These are phyloP conservation scores for Eucalyptus globulus DNA, from an alignment of 345 rosid genomes.

Conservation along the genomic window DNA sequence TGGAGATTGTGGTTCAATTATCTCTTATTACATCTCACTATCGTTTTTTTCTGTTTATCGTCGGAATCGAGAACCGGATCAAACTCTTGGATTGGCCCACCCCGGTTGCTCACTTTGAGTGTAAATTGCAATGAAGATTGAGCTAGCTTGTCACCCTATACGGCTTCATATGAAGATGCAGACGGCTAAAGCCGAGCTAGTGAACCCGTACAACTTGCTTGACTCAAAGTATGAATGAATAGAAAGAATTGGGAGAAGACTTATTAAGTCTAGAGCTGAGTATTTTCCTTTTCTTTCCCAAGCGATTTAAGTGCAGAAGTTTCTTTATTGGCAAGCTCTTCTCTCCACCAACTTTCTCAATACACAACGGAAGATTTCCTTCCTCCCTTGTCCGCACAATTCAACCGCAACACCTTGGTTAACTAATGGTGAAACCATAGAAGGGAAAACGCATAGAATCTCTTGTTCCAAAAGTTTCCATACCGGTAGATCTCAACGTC, in stretches of 20 bases:
- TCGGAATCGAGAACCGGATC: not conserved
- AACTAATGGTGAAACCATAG: not conserved
- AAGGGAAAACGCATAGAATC: not conserved
- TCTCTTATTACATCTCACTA: no score
- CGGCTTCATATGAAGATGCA: not conserved
- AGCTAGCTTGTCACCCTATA: not conserved
- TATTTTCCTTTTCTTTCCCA: not conserved
- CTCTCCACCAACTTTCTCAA: not conserved
- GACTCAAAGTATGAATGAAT: not conserved
- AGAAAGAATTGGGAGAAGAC: not conserved
- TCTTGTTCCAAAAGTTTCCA: not conserved
- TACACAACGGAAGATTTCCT: not conserved
- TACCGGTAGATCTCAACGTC: conserved; percentile 5
- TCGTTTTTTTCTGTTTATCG: not conserved
- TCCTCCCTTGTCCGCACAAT: not conserved
- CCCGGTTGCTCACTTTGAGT: not conserved
- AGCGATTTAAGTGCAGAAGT: not conserved
- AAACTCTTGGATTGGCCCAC: not conserved
- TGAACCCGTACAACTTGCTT: not conserved
- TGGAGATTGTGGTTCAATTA: not conserved
- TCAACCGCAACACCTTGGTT: not conserved
- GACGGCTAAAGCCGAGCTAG: not conserved
- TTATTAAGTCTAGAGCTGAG: not conserved
- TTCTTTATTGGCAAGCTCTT: not conserved
- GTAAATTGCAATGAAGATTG: not conserved